phyloP scores from a whole-genome alignment of 2,329 filamentous ascomycete genomes.

The Passalora sequoiae region DNA sequence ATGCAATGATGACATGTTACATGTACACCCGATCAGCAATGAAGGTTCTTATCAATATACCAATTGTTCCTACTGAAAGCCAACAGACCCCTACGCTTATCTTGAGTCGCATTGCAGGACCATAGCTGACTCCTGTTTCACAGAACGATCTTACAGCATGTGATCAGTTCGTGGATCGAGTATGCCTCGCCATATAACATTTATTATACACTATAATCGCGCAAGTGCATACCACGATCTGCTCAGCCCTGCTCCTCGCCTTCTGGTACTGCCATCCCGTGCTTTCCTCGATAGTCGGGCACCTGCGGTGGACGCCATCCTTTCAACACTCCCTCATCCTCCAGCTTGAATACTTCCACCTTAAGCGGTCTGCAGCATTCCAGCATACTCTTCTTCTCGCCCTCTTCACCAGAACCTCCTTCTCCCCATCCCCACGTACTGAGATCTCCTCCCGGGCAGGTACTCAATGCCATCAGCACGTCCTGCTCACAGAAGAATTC shows the following conservation, averaged over 20 bases:
- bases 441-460: constrained; percentile 76
- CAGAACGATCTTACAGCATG: too few species aligned
- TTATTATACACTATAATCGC: too few species aligned
- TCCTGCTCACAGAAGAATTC: constrained; percentile 79
- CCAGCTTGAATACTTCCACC: constrained; percentile 65
- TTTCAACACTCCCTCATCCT: constrained; percentile 43
- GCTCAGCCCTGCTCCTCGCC: constrained; percentile 33
- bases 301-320: constrained; percentile 60
- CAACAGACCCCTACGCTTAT: neutral
- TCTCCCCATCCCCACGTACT: constrained; percentile 76
- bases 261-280: constrained; percentile 55
- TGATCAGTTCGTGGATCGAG: too few species aligned
- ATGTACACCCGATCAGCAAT: constrained; percentile 20
- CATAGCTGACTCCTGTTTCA: neutral
- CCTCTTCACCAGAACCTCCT: constrained; percentile 50
- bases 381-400: constrained; percentile 58
- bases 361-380: constrained; percentile 68
- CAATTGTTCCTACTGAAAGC: constrained; percentile 29
- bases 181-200: too few species aligned
- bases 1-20: constrained; percentile 24
- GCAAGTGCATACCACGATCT: too few species aligned
- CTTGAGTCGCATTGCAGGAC: neutral
- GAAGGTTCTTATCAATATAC: constrained; percentile 24
- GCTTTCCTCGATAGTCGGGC: constrained; percentile 59
- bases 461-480: constrained; percentile 59